phyloP scores from a whole-genome alignment of 805 yeast species.

The Candida anglica region DNA sequence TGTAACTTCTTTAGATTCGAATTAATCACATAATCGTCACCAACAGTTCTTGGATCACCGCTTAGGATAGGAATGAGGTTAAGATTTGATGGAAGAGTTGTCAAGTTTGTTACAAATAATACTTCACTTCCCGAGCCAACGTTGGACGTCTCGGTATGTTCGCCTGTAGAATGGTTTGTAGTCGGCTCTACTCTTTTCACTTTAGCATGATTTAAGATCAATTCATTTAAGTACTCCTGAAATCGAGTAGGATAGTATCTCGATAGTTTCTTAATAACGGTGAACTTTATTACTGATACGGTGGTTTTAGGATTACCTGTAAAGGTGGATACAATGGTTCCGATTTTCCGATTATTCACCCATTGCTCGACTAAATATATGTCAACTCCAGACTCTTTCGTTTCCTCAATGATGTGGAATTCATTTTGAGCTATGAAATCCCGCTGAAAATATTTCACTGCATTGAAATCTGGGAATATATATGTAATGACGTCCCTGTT shows the following conservation, averaged over 20 bases:
- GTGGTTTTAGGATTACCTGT: slow-evolving; percentile 78
- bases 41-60: slow-evolving; percentile 50
- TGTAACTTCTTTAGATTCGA: slow-evolving; percentile 71
- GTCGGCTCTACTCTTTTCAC: slow-evolving; percentile 50
- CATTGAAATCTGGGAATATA: slow-evolving; percentile 55
- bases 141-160: no score
- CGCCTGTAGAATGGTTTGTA: neutral
- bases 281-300: slow-evolving; percentile 54
- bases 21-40: slow-evolving; percentile 64
- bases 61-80: slow-evolving; percentile 66
- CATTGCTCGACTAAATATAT: slow-evolving; percentile 93
- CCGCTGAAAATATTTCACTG: slow-evolving; percentile 43
- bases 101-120: slow-evolving; percentile 77
- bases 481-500: slow-evolving; percentile 24
- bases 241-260: slow-evolving; percentile 49
- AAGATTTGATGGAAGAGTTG: slow-evolving; percentile 71
- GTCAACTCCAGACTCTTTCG: slow-evolving; percentile 71
- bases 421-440: slow-evolving; percentile 30
- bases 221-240: slow-evolving; percentile 59
- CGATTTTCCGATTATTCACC: slow-evolving; percentile 69
- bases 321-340: slow-evolving; percentile 70
- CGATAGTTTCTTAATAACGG: slow-evolving; percentile 47
- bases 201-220: slow-evolving; percentile 62
- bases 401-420: slow-evolving; percentile 40
- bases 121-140: slow-evolving; percentile 18